Percentiles rank a stretch among this genome's conserved stretches.
Evolutionary conservation across 179 eudicot genomes (phyloP).

Genomic region (Gypsophila paniculata): DNA sequence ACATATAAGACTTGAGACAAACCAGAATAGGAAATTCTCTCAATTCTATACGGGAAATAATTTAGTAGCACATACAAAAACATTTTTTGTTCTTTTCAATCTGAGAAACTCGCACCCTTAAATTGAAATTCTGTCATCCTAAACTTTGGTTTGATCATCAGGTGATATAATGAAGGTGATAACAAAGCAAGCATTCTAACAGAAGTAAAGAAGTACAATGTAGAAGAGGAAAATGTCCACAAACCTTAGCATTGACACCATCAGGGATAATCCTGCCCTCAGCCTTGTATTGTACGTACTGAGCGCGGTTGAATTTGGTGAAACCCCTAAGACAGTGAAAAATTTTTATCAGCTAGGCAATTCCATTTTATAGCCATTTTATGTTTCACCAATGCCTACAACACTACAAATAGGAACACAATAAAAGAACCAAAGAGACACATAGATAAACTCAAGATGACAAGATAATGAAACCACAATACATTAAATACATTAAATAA

Average conservation of each 20-base stretch:
- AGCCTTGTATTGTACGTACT: constrained; percentile 44
- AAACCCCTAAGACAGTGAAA: constrained; percentile 41
- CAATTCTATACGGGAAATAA: too few relatives aligned
- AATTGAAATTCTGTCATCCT: not conserved
- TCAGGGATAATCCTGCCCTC: constrained; percentile 54
- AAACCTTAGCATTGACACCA: constrained; percentile 75
- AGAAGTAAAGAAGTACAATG: not conserved
- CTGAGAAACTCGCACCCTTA: too few relatives aligned
- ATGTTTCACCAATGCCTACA: too few relatives aligned
- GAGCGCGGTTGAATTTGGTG: constrained; percentile 50
- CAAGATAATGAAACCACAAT: not conserved
- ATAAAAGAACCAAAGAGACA: too few relatives aligned
- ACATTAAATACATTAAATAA: not conserved
- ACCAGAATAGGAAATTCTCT: too few relatives aligned
- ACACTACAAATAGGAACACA: not conserved
- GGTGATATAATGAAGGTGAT: too few relatives aligned
- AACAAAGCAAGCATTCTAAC: not conserved
- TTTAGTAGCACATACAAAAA: too few relatives aligned
- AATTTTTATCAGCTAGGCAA: not conserved
- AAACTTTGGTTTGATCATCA: too few relatives aligned
- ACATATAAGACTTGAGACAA: too few relatives aligned
- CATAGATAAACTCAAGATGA: not conserved
- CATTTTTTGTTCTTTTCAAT: too few relatives aligned
- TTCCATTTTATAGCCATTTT: too few relatives aligned
- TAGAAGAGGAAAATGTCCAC: not conserved